Percentiles rank a stretch among this genome's conserved stretches.
These are phyloP conservation scores for Myxozyma neotropica DNA, from an alignment of 805 yeast species.

Conservation along the genomic window DNA sequence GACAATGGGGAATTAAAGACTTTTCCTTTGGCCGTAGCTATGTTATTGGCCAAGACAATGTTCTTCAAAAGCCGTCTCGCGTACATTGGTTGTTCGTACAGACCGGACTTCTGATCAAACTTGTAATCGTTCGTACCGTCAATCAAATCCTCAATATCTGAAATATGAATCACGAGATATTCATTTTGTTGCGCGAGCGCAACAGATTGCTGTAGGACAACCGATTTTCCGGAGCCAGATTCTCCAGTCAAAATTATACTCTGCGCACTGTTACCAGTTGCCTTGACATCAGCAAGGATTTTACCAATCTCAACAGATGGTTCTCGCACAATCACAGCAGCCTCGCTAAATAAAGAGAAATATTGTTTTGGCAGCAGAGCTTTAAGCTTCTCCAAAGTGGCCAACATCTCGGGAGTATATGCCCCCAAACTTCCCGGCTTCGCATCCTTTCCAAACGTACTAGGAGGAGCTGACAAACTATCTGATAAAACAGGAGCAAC, in stretches of 20 bases:
- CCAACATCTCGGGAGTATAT: not conserved
- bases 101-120: not conserved
- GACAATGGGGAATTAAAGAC: not conserved
- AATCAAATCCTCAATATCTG: constrained; percentile 24
- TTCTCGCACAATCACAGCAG: constrained; percentile 14
- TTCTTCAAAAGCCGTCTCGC: constrained; percentile 12
- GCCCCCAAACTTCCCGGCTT: constrained; percentile 7
- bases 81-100: constrained; percentile 31
- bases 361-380: constrained; percentile 20
- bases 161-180: constrained; percentile 19
- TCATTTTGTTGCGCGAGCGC: constrained; percentile 14
- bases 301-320: not conserved
- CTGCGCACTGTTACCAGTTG: not conserved
- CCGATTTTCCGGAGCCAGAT: constrained; percentile 28
- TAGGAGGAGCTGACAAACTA: not conserved
- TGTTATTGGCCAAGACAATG: not conserved
- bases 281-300: not conserved
- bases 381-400: not conserved
- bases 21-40: not conserved
- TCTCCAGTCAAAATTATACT: constrained; percentile 19
- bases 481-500: not conserved
- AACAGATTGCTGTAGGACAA: constrained; percentile 22
- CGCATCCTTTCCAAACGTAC: not conserved
- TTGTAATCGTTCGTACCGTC: constrained; percentile 21
- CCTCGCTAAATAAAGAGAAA: constrained; percentile 19